Percentiles rank a stretch among this genome's conserved stretches.
Evolutionary conservation across 2,329 filamentous ascomycete species (phyloP).

Genomic region (Claviceps fusiformis): DNA sequence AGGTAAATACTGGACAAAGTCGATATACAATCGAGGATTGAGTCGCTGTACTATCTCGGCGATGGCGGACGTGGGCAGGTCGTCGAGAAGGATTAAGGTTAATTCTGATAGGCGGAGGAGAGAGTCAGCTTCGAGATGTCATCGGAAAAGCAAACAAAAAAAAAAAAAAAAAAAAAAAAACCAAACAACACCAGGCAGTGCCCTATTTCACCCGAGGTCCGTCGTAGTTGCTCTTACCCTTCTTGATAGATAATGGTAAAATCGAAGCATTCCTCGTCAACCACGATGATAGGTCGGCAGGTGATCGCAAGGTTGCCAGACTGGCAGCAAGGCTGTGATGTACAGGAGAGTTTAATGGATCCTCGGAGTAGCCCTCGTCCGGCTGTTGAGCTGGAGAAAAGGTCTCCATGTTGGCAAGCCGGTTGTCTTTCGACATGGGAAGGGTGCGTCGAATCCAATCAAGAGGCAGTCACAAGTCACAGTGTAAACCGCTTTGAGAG

Average conservation of each 20-base stretch:
- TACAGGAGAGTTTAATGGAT: slow-evolving; percentile 38
- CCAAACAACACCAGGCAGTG: too few species aligned
- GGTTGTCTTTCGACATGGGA: slow-evolving; percentile 16
- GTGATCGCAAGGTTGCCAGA: slow-evolving; percentile 23
- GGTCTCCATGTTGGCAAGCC: slow-evolving; percentile 25
- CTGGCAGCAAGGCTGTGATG: slow-evolving; percentile 18
- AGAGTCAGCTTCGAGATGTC: slow-evolving; percentile 8
- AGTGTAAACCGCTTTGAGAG: background rate
- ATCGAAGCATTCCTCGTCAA: slow-evolving; percentile 34
- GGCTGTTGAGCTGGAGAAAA: slow-evolving; percentile 44
- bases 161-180: too few species aligned
- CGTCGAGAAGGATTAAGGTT: slow-evolving; percentile 63
- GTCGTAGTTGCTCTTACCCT: slow-evolving; percentile 1
- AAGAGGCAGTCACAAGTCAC: background rate
- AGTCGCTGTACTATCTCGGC: slow-evolving; percentile 68
- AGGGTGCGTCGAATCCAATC: background rate
- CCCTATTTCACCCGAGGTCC: background rate
- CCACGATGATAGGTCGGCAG: slow-evolving; percentile 34
- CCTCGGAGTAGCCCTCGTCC: slow-evolving; percentile 82
- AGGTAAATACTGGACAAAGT: slow-evolving; percentile 76
- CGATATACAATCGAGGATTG: slow-evolving; percentile 76
- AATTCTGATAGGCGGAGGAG: slow-evolving; percentile 45
- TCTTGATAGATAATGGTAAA: slow-evolving; percentile 35
- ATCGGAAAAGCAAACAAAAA: background rate
- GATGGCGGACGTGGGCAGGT: slow-evolving; percentile 67